Percentiles rank a stretch among this genome's conserved stretches.
Evolutionary conservation across 2,329 filamentous ascomycete species (phyloP).

Genomic region (Ceratocystis alfenasii): DNA sequence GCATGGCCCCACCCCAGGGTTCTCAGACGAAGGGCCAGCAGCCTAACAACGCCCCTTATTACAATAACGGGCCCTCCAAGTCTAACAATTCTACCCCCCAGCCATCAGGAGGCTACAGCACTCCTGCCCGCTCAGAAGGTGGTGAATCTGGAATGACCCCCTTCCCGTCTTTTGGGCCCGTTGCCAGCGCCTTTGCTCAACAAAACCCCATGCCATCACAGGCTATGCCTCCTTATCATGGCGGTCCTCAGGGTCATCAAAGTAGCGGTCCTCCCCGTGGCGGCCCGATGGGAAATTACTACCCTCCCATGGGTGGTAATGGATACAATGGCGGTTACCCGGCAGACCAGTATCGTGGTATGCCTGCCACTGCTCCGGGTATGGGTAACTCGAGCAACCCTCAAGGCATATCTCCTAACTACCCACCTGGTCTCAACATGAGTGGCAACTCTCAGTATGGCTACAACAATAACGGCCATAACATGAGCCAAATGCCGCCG

Average conservation of each 20-base stretch:
- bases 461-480: conserved; percentile 37
- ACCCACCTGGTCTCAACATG: conserved; percentile 39
- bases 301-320: conserved; percentile 35
- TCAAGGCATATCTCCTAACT: conserved; percentile 35
- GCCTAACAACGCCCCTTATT: conserved; percentile 37
- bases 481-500: conserved; percentile 38
- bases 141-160: conserved; percentile 33
- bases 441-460: conserved; percentile 27
- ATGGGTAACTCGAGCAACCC: conserved; percentile 39
- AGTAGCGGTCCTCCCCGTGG: conserved; percentile 43
- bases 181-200: conserved; percentile 41
- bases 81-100: conserved; percentile 27
- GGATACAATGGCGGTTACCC: conserved; percentile 36
- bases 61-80: conserved; percentile 37
- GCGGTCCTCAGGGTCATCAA: conserved; percentile 45
- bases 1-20: conserved; percentile 33
- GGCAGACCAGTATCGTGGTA: conserved; percentile 45
- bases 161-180: conserved; percentile 41
- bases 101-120: conserved; percentile 10
- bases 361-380: conserved; percentile 32
- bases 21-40: conserved; percentile 11
- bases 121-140: conserved; percentile 39
- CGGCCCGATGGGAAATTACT: conserved; percentile 46
- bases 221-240: conserved; percentile 41
- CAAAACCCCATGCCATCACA: conserved; percentile 34